Evolutionary conservation across 495 filamentous ascomycete genomes (phyloP).

Genomic region (Podospora tetraspora): DNA sequence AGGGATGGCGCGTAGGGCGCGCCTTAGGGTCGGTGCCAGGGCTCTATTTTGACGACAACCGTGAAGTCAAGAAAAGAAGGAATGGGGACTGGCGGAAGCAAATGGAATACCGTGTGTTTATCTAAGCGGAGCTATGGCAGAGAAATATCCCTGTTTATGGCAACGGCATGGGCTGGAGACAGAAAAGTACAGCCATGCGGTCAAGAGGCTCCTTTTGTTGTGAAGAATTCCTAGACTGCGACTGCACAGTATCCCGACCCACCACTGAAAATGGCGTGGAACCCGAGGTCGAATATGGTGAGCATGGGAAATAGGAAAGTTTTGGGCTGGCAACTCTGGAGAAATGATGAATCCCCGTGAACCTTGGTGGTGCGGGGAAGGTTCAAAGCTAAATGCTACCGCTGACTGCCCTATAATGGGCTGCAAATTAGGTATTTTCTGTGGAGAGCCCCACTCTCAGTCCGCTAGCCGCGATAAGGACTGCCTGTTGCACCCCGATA

Average conservation of each 20-base stretch:
- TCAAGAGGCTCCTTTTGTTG: neutral
- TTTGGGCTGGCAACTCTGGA: no score
- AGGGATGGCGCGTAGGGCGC: neutral
- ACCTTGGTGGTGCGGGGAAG: neutral
- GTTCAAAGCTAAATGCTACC: neutral
- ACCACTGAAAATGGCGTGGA: no score
- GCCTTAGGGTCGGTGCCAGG: neutral
- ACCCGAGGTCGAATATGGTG: no score
- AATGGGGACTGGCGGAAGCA: neutral
- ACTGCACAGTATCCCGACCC: neutral
- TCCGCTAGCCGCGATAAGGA: slow-evolving; percentile 4
- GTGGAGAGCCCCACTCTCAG: neutral
- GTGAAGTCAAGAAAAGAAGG: neutral
- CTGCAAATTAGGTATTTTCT: neutral
- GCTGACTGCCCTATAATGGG: neutral
- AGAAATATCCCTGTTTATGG: no score
- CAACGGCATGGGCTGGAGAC: neutral
- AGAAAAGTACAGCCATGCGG: neutral
- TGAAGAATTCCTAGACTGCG: no score
- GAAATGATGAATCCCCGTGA: neutral
- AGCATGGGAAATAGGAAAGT: neutral
- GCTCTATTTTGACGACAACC: neutral
- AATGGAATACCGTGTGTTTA: neutral
- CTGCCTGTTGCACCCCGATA: neutral
- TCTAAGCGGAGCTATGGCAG: no score